A percentile compares a stretch with the other conserved stretches of the same genome.
These are phyloP conservation scores for Scenedesmus sp. DNA, from an alignment of 163 green algal genomes.

Conservation along the genomic window DNA sequence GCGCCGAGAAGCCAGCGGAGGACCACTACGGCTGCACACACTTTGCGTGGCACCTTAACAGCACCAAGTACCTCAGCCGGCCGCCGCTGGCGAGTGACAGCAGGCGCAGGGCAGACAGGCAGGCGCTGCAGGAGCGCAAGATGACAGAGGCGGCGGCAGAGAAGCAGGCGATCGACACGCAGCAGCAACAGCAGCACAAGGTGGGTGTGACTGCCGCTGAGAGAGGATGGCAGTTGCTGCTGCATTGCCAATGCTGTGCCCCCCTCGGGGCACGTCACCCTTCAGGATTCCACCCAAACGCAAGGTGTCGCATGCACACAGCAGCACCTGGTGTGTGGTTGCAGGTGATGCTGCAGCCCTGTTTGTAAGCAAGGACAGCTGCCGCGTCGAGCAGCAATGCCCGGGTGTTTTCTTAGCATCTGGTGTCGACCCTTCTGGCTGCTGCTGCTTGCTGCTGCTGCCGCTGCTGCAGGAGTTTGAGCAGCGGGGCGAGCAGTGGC, in stretches of 20 bases:
- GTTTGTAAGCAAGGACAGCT: not conserved
- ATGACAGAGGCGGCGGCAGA: conserved; percentile 72
- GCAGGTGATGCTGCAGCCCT: not conserved
- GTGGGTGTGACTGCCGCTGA: not conserved
- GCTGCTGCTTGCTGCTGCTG: not conserved
- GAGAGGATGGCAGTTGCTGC: not conserved
- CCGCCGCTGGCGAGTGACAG: conserved; percentile 67
- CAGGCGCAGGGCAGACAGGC: conserved; percentile 84
- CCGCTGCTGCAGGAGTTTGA: conserved; percentile 68
- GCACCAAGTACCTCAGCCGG: conserved; percentile 60
- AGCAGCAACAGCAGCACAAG: conserved; percentile 70
- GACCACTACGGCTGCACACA: conserved; percentile 95
- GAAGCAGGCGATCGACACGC: conserved; percentile 90
- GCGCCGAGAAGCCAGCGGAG: conserved; percentile 82
- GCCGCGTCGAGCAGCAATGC: not conserved
- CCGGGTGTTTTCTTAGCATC: not conserved
- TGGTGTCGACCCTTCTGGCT: not conserved
- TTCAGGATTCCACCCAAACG: no score
- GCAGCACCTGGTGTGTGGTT: no score
- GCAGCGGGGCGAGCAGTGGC: conserved; percentile 76
- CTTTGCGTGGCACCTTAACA: conserved; percentile 92
- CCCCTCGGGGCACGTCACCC: no score
- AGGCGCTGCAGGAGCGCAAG: conserved; percentile 83
- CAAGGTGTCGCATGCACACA: no score
- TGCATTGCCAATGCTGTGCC: conserved; percentile 74